Evolutionary conservation across 371 early-diverging fungal genomes (phyloP), one percentile per base, ranked within the genome.

Genomic region (Batrachochytrium dendrobatidis): DNA sequence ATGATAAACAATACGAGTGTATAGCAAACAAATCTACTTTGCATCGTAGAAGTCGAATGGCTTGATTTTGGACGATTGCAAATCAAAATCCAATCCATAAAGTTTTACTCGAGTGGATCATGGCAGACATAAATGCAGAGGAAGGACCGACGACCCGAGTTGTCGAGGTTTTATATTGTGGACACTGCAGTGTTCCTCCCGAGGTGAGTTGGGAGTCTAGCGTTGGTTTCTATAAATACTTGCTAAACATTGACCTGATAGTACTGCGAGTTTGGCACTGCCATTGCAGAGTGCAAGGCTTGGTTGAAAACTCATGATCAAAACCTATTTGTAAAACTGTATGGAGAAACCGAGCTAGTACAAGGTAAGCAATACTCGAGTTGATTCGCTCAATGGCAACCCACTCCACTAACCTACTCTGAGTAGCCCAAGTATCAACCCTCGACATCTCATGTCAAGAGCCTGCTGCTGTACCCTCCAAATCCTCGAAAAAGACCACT

Each of bases 221-320:
- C 26, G 4, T 29, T 18, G n/a, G n/a, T 29, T 6, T 15, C 10
- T 26, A 2, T 51, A 24, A 0, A 6, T 45, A 6, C 18, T 39
- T 33, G 15, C 22, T 48, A 26, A 12, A 20, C 56, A 31, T 26
- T 58, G 28, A 44, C 18, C 2, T 15, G 25, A 8, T 33, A 94
- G 89, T 92, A 87, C 73, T 94, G 95, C 77, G 90, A 89, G 76
- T 91, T 85, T 62, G 87, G 90, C n/a, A 82, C 86, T 34, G 83
- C 86, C 5, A 74, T 79, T 33, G 84, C 82, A 35, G 85, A 88
- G 63, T 93, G 94, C 75, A 85, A 87, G 67, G 67, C 76, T 25
- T 91, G 92, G 91, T 71, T 91, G 46, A 71, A 74, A 53, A 74
- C 76, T 29, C 71, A 83, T 26, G 74, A 90, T 55, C 71, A 79